Evolutionary conservation across 257 asterid genomes (phyloP), one percentile per base, ranked within the genome.

Genomic region (Thymus mandschuricus): DNA sequence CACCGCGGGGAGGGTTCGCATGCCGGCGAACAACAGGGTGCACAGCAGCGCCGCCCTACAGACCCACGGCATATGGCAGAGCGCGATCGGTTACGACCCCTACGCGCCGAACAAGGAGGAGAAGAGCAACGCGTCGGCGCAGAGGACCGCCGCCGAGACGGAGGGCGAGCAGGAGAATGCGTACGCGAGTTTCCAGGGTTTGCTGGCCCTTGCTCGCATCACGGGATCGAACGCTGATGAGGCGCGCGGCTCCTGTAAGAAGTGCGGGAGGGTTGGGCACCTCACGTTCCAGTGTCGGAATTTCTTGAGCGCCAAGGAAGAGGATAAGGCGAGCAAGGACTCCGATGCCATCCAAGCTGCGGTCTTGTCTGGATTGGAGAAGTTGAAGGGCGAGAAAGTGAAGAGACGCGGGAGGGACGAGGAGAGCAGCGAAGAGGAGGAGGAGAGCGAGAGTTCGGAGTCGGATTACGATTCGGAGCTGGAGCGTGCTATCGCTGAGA

Each of bases 21-120:
- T 92, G 99, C 97, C 99, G 11, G 99, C 99, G 83, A 95, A 95
- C 96, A 95, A 95, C 82, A 88, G 99, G 79, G 99, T 95, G 72
- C 99, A 95, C 88, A 95, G 99, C 76, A 95, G 98, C 75, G 98
- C 96, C 8, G 98, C 98, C 78, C 76, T 95, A 12, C 99, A 95
- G 86, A 92, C 99, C 67, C 99, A 95, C 46, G 99, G 98, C 40
- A 95, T 95, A 81, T 95, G 99, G 99, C 99, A 95, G 81, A 95
- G 99, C 68, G 97, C 99, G 1, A 92, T 92, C 30, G 98, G 99
- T 1, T 95, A 95, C 81, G 98, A 95, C 74, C 99, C 98, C 1
- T 95, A 92, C 46, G 99, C 97, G 0, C 98, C 99, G 6, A 86
- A 85, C 62, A 87, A 92, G 45, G 96, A 86, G n/a, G 96, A 94